Base-by-base conservation (phyloP, 306 rosid species). In the Psophocarpus tetragonolobus region DNA sequence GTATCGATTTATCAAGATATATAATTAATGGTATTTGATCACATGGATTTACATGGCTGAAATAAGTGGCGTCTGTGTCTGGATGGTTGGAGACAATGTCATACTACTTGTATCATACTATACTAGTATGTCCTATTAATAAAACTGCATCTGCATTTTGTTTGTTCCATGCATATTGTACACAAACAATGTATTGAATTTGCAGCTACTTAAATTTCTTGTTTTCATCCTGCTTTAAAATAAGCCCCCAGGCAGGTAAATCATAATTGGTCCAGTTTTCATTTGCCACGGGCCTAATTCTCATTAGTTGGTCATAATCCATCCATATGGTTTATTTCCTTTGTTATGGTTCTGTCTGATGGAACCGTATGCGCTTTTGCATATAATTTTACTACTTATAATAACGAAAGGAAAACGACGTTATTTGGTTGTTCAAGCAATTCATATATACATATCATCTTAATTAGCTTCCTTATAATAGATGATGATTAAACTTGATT, bases 111-210 rank as follows among this genome's bases (percentile, higher is more conserved):
- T 57, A 53, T 4, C 54, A n/a, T 47, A 47, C 4, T 27, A 18
- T 51, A 26, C 18, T 51, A 51, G 5, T 20, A 51, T 57, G 21
- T 50, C 38, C 41, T n/a, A n/a, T 4, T 57, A 23, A 17, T 57
- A 36, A 21, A 72, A 35, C 38, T 2, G 76, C 32, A 20, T 33
- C 15, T 33, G 64, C 17, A 54, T 11, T 38, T 72, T 54, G 30
- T 38, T 73, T 61, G 41, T 30, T 30, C 13, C 4, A 6, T 15
- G 12, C 67, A 10, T 14, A 14, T 30, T 61, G 87, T 35, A 41
- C 84, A 56, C 27, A 85, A 80, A 48, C 75, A 82, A 15, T 77
- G 57, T 77, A 82, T 20, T 77, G 57, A 30, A 56, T 50, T 50
- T 53, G 33, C 76, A 35, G 61, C 33, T 45, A 74, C 60, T 23